Evolutionary conservation across 1,284 basidiomycete species (phyloP).

Genomic region (Boletus sp.): DNA sequence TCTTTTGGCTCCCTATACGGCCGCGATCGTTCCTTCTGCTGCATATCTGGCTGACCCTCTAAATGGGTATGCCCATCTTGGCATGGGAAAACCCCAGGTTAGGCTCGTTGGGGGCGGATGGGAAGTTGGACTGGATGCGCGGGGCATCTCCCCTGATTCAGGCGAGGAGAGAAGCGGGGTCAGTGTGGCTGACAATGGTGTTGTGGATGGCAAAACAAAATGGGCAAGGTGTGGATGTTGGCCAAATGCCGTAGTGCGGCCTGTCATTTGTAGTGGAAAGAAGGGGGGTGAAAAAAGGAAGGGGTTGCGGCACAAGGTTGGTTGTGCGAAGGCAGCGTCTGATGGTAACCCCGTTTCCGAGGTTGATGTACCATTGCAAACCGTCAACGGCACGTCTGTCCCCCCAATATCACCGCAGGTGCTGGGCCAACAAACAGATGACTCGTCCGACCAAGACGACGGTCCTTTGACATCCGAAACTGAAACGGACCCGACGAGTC

Average conservation of each 20-base stretch:
- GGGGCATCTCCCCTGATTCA: conserved; percentile 50
- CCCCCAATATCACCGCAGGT: conserved; percentile 12
- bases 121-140: conserved; percentile 81
- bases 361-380: conserved; percentile 4
- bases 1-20: conserved; percentile 60
- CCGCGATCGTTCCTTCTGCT: conserved; percentile 61
- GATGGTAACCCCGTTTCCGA: conserved; percentile 9
- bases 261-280: conserved; percentile 60
- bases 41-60: conserved; percentile 67
- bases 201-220: conserved; percentile 50
- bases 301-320: conserved; percentile 25
- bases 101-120: conserved; percentile 82
- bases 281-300: conserved; percentile 24
- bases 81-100: conserved; percentile 79
- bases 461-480: conserved; percentile 41
- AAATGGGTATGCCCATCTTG: conserved; percentile 71
- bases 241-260: conserved; percentile 87
- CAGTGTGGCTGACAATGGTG: conserved; percentile 10
- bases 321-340: conserved; percentile 18
- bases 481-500: conserved; percentile 45
- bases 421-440: conserved; percentile 18
- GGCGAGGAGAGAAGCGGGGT: conserved; percentile 6
- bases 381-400: conserved; percentile 18
- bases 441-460: conserved; percentile 29
- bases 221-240: conserved; percentile 87